Evolutionary conservation across 2,329 filamentous ascomycete genomes (phyloP), one percentile per base, ranked within the genome.

Genomic region (Aureobasidium melanogenum): DNA sequence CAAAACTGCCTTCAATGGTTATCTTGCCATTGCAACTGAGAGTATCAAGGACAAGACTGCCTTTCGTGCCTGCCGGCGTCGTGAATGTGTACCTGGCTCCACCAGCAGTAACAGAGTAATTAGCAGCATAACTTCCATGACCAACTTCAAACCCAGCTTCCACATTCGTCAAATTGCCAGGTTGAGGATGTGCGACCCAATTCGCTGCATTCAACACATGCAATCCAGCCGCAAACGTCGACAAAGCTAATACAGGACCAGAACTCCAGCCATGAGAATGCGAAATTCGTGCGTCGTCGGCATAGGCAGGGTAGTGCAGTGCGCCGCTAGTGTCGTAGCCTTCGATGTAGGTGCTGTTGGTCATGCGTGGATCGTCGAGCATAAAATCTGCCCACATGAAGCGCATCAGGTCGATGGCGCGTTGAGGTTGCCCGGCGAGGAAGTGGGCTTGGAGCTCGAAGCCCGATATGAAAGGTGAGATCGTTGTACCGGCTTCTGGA

Each of bases 331-430:
- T 75, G 1, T 72, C 69, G 58, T 80, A 82, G 0, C 80, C 80
- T 66, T 82, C 80, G 59, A 80, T 78, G 55, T 81, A 81, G 0
- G 79, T 80, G 0, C 72, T 76, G 50, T 82, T 79, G 1, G 80
- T 83, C 77, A 82, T 81, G 38, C 78, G 73, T 0, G 78, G 75
- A 60, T 81, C 77, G 17, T 81, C 73, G 5, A 84, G 75, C 80
- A 84, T 83, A 65, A 80, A 84, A 24, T 69, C 69, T 0, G 77
- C 80, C 80, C 80, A 83, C 67, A 79, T 75, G 2, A 77, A 63
- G 7, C 76, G 68, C 63, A 80, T 78, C 5, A 81, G 68, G 2
- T 71, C 76, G 1, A 80, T 68, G 0, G 75, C 77, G 1, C 70
- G 69, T 30, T 71, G 68, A 0, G 74, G 67, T 36, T 78, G 73